Evolutionary conservation across 306 rosid species (phyloP).

Genomic region (apple (Malus domestica)): ASM211411v1 NC_041803.1:4595501-4596000

Average conservation of each 20-base stretch:
- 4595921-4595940: constrained; percentile 23
- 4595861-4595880: constrained; percentile 74
- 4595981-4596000: constrained; percentile 44
- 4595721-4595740: constrained; percentile 31
- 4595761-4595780: constrained; percentile 67
- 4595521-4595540: not conserved
- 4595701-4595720: constrained; percentile 20
- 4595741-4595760: constrained; percentile 60
- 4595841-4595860: constrained; percentile 49
- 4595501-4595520: constrained; percentile 27
- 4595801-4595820: constrained; percentile 69
- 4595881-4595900: constrained; percentile 41
- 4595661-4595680: constrained; percentile 14
- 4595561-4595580: constrained; percentile 18
- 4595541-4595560: constrained; percentile 19
- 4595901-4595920: constrained; percentile 26
- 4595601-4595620: not conserved
- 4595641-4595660: not conserved
- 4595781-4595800: constrained; percentile 46
- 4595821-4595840: constrained; percentile 71
- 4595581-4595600: not conserved
- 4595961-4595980: constrained; percentile 47
- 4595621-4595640: not conserved
- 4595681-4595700: constrained; percentile 49
- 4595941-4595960: constrained; percentile 31